Percentiles rank a stretch among this genome's conserved stretches.
These are phyloP conservation scores for Geotrichum reessii DNA, from an alignment of 1,139 yeast genomes.

Conservation along the genomic window DNA sequence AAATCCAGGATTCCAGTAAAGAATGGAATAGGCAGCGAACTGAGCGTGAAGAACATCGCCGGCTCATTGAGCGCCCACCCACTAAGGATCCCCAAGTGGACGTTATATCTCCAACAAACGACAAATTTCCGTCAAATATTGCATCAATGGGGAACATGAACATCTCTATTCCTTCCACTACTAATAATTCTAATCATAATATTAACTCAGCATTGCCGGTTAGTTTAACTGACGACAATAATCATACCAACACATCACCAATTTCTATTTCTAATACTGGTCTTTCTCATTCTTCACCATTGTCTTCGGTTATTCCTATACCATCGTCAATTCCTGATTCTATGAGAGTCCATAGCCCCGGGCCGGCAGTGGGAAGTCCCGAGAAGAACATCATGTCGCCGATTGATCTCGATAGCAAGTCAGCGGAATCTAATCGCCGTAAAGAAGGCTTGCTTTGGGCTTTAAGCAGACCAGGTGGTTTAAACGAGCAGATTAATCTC, in stretches of 20 bases:
- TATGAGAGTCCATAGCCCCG: slow-evolving; percentile 8
- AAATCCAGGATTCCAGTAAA: slow-evolving; percentile 35
- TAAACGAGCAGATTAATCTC: slow-evolving; percentile 48
- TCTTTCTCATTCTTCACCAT: not conserved
- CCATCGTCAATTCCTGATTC: slow-evolving; percentile 2
- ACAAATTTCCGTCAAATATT: not conserved
- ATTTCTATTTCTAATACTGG: not conserved
- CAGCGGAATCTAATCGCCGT: slow-evolving; percentile 20
- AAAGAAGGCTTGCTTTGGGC: slow-evolving; percentile 62
- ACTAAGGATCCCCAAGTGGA: slow-evolving; percentile 10
- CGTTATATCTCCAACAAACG: slow-evolving; percentile 8
- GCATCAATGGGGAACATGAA: not conserved
- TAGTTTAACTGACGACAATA: not conserved
- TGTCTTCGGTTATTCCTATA: not conserved
- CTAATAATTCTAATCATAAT: slow-evolving; percentile 6
- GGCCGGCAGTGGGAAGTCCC: slow-evolving; percentile 9
- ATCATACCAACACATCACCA: not conserved
- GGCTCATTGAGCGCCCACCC: slow-evolving; percentile 34
- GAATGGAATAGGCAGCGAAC: slow-evolving; percentile 41
- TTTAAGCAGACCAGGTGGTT: slow-evolving; percentile 39
- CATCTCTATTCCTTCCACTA: not conserved
- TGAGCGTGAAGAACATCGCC: slow-evolving; percentile 38
- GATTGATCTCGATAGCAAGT: slow-evolving; percentile 12
- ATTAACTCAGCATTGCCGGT: not conserved
- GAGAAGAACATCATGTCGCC: slow-evolving; percentile 12